These are phyloP conservation scores for Cladophialophora exuberans DNA, from an alignment of 2,329 filamentous ascomycete genomes.

Conservation along the genomic window DNA sequence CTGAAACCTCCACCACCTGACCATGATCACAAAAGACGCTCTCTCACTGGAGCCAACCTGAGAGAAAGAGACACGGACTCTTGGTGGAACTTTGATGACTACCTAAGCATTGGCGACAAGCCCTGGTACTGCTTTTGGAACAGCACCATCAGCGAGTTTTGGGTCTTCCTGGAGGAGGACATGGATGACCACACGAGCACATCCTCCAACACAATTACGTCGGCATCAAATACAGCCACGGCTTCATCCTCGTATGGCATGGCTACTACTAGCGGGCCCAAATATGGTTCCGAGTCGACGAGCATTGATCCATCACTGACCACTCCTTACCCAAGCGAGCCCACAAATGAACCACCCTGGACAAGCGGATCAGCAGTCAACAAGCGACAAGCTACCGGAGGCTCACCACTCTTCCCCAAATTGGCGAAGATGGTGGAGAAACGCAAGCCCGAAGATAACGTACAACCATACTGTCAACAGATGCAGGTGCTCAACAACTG, in stretches of 20 bases:
- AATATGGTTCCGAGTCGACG: slow-evolving; percentile 14
- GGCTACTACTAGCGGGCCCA: slow-evolving; percentile 5
- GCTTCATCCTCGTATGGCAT: slow-evolving; percentile 10
- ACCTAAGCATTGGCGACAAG: slow-evolving; percentile 57
- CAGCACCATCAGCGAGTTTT: slow-evolving; percentile 66
- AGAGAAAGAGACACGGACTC: slow-evolving; percentile 32
- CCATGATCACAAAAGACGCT: slow-evolving; percentile 36
- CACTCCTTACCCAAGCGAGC: slow-evolving; percentile 26
- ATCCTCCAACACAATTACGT: slow-evolving; percentile 29
- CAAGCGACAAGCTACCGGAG: slow-evolving; percentile 28
- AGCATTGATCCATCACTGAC: slow-evolving; percentile 28
- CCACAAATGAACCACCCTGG: slow-evolving; percentile 29
- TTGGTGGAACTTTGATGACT: slow-evolving; percentile 42
- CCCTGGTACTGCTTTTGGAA: slow-evolving; percentile 76
- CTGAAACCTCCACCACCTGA: slow-evolving; percentile 38
- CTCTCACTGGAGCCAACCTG: slow-evolving; percentile 15
- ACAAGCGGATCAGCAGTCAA: slow-evolving; percentile 17
- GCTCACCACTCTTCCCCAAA: slow-evolving; percentile 52
- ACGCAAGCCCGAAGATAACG: slow-evolving; percentile 50
- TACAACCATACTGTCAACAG: slow-evolving; percentile 62
- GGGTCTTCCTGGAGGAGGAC: slow-evolving; percentile 64
- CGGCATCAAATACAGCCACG: slow-evolving; percentile 19
- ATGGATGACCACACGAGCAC: slow-evolving; percentile 39
- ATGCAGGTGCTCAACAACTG: slow-evolving; percentile 63
- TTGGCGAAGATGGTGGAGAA: slow-evolving; percentile 69